These are phyloP conservation scores for Lactarius psammicola DNA, from an alignment of 768 basidiomycete species.

Conservation along the genomic window DNA sequence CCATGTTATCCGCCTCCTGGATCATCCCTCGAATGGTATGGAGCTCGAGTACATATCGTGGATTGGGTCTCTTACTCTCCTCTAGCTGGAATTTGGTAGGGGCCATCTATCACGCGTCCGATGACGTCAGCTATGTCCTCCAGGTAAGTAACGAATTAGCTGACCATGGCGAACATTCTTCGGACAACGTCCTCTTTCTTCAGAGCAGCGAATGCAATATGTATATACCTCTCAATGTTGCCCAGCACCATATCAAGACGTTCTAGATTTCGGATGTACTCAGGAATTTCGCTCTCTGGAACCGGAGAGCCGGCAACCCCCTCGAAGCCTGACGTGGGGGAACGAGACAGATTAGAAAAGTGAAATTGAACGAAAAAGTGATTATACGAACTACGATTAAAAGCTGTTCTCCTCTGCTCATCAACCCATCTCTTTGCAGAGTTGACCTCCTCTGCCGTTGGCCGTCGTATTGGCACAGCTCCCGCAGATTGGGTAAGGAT, in stretches of 20 bases:
- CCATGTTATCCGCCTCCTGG: constrained; percentile 27
- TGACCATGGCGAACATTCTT: constrained; percentile 20
- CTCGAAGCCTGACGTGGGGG: not conserved
- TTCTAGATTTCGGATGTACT: constrained; percentile 23
- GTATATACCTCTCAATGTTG: constrained; percentile 18
- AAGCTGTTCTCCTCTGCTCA: constrained; percentile 12
- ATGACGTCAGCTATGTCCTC: not conserved
- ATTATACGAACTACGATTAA: not conserved
- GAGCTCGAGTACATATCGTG: constrained; percentile 26
- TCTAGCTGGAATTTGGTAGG: constrained; percentile 22
- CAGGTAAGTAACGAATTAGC: not conserved
- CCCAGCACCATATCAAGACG: constrained; percentile 18
- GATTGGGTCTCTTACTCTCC: constrained; percentile 17
- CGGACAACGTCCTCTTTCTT: constrained; percentile 8
- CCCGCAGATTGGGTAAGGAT: not conserved
- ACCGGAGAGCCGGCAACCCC: constrained; percentile 1
- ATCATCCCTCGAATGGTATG: constrained; percentile 29
- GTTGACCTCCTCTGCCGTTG: not conserved
- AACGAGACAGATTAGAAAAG: not conserved
- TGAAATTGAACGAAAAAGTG: not conserved
- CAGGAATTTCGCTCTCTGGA: constrained; percentile 14
- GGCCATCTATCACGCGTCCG: constrained; percentile 9
- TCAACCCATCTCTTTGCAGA: constrained; percentile 16
- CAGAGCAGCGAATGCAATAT: constrained; percentile 5
- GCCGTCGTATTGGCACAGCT: constrained; percentile 1